A percentile compares a stretch with the other conserved stretches of the same genome.
These are phyloP conservation scores for Melastoma malabathricum DNA, from an alignment of 345 rosid genomes.

Conservation along the genomic window DNA sequence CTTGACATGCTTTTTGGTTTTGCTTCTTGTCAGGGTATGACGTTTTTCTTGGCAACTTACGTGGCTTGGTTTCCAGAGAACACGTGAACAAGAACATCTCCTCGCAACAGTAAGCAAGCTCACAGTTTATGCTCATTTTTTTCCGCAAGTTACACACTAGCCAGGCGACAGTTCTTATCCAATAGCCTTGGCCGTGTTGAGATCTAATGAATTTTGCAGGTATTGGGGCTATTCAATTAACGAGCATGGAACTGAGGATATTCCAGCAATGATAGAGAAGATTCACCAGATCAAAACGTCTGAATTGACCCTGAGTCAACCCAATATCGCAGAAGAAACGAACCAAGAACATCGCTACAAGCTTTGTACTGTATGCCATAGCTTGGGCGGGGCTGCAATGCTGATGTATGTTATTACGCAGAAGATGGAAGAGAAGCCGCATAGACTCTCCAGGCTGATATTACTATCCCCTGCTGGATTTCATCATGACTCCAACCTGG, in stretches of 20 bases:
- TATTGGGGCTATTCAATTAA: slow-evolving; percentile 87
- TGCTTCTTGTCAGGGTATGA: slow-evolving; percentile 50
- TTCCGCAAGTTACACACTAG: neutral
- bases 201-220: slow-evolving; percentile 22
- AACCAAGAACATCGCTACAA: slow-evolving; percentile 49
- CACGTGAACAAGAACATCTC: slow-evolving; percentile 77
- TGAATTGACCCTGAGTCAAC: slow-evolving; percentile 51
- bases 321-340: slow-evolving; percentile 38
- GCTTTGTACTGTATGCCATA: slow-evolving; percentile 83
- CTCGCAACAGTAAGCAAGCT: slow-evolving; percentile 62
- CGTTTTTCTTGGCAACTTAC: slow-evolving; percentile 88
- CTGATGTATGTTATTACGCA: slow-evolving; percentile 60
- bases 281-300: slow-evolving; percentile 77
- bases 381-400: slow-evolving; percentile 95
- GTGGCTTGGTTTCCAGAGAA: slow-evolving; percentile 86
- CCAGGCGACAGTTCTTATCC: neutral
- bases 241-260: slow-evolving; percentile 85
- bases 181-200: slow-evolving; percentile 1
- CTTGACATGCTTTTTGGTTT: too few relatives aligned
- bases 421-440: slow-evolving; percentile 65
- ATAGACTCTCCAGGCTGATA: slow-evolving; percentile 65
- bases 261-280: slow-evolving; percentile 94
- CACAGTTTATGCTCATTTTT: neutral
- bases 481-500: slow-evolving; percentile 62
- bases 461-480: slow-evolving; percentile 93